Conservation (phyloP, 2,329 filamentous ascomycete species). For the Bipolaris victoriae region DNA sequence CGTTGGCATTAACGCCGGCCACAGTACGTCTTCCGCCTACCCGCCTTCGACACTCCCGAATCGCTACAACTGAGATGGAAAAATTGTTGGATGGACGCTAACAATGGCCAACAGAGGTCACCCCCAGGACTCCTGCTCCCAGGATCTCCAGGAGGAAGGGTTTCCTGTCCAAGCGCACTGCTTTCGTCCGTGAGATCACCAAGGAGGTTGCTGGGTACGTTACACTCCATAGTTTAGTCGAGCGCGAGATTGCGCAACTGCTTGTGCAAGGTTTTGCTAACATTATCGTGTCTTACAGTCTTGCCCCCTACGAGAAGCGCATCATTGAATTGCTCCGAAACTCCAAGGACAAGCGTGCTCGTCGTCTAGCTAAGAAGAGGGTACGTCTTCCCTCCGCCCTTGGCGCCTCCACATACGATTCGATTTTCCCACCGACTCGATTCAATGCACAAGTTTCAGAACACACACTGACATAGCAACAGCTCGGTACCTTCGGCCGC, state of each 20-base stretch:
- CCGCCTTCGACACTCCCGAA: constrained; percentile 18
- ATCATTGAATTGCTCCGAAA: constrained; percentile 99
- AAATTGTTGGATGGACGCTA: constrained; percentile 29
- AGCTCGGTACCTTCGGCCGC: constrained; percentile 98
- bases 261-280: constrained; percentile 14
- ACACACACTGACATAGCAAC: constrained; percentile 34
- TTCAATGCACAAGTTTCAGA: constrained; percentile 5
- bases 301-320: constrained; percentile 78
- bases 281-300: constrained; percentile 18
- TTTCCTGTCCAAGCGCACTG: constrained; percentile 93
- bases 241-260: neutral
- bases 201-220: constrained; percentile 96
- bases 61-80: constrained; percentile 10
- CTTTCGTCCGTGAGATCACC: constrained; percentile 95
- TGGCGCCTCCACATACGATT: neutral
- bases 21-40: constrained; percentile 61
- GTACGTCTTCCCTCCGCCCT: constrained; percentile 60
- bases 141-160: constrained; percentile 79
- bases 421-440: constrained; percentile 3
- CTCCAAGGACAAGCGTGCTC: constrained; percentile 98
- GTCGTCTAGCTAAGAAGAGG: constrained; percentile 99
- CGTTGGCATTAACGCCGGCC: constrained; percentile 69
- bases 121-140: constrained; percentile 57
- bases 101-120: constrained; percentile 54
- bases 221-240: constrained; percentile 11